A percentile compares a stretch with the other conserved stretches of the same genome.
Evolutionary conservation across 768 basidiomycete species (phyloP).

Genomic region (Boletus rubropictus): DNA sequence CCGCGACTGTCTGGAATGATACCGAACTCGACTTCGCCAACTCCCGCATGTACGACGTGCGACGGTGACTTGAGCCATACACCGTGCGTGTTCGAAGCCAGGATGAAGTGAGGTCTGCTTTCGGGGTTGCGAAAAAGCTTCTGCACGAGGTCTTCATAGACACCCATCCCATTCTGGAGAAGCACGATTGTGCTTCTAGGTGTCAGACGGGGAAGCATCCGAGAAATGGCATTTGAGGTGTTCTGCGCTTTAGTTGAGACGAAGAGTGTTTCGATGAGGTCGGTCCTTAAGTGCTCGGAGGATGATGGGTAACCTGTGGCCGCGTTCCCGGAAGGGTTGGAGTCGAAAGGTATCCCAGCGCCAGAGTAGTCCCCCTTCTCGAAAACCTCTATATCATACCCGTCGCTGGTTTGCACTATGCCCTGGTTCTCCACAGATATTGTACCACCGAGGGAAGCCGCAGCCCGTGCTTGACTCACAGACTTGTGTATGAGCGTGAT

Average conservation of each 20-base stretch:
- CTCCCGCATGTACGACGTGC: constrained; percentile 64
- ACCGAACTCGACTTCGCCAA: constrained; percentile 71
- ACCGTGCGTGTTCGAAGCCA: constrained; percentile 80
- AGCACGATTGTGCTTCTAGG: constrained; percentile 77
- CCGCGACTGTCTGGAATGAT: constrained; percentile 64
- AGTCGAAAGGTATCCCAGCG: constrained; percentile 16
- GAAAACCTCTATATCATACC: constrained; percentile 50
- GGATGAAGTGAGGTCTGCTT: constrained; percentile 77
- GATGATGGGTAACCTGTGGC: constrained; percentile 14
- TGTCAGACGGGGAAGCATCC: constrained; percentile 58
- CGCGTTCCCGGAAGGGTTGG: constrained; percentile 10
- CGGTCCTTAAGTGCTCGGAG: constrained; percentile 14
- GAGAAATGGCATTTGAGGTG: constrained; percentile 51
- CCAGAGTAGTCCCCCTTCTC: constrained; percentile 23
- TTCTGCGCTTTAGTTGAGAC: constrained; percentile 75
- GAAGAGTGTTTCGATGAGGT: constrained; percentile 68
- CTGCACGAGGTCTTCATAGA: constrained; percentile 71
- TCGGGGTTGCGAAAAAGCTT: constrained; percentile 66
- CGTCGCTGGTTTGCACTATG: constrained; percentile 34
- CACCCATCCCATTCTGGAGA: constrained; percentile 92
- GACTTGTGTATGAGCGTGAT: constrained; percentile 69
- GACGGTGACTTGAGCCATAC: constrained; percentile 49
- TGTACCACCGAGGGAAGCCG: constrained; percentile 29
- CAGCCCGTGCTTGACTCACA: constrained; percentile 32
- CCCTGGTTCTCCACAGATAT: constrained; percentile 51